Conservation (phyloP, 768 basidiomycete genomes). For the Mrakia gelida region DNA sequence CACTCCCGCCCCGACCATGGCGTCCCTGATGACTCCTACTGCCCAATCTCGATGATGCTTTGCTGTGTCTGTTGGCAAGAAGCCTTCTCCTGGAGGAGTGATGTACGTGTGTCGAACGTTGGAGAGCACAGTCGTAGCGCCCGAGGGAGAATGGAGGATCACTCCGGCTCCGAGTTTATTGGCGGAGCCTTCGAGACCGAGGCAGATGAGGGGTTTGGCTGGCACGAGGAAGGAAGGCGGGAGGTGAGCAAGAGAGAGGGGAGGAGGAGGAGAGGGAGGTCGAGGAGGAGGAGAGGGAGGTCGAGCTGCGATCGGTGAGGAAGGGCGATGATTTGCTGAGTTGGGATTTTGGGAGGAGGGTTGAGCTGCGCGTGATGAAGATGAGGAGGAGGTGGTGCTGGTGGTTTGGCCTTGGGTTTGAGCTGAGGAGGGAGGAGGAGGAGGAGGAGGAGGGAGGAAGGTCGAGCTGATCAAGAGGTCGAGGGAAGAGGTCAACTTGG, state of each 20-base stretch:
- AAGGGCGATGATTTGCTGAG: too few relatives aligned
- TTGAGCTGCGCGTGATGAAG: too few relatives aligned
- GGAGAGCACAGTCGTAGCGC: slow-evolving; percentile 57
- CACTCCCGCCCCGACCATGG: slow-evolving; percentile 62
- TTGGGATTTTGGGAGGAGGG: too few relatives aligned
- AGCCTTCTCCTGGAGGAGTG: slow-evolving; percentile 96
- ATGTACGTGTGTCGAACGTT: slow-evolving; percentile 98
- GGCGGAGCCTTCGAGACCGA: slow-evolving; percentile 95
- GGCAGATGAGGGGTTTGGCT: slow-evolving; percentile 56
- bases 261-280: neutral
- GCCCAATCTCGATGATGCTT: slow-evolving; percentile 94
- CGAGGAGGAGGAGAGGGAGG: neutral
- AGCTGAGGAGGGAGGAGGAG: too few relatives aligned
- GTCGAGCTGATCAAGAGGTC: too few relatives aligned
- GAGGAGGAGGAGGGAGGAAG: too few relatives aligned
- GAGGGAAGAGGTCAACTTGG: too few relatives aligned
- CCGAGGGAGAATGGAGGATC: slow-evolving; percentile 64
- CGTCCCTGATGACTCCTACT: slow-evolving; percentile 71
- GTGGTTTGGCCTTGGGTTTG: too few relatives aligned
- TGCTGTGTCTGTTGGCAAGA: slow-evolving; percentile 92
- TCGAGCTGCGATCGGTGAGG: too few relatives aligned
- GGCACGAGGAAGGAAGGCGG: neutral
- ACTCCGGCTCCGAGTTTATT: slow-evolving; percentile 96
- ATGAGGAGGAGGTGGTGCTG: too few relatives aligned
- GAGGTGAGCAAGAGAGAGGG: too few relatives aligned